Percentiles rank a stretch among this genome's conserved stretches.
Evolutionary conservation across 257 asterid species (phyloP).

Genomic region (Penstemon newberryi): DNA sequence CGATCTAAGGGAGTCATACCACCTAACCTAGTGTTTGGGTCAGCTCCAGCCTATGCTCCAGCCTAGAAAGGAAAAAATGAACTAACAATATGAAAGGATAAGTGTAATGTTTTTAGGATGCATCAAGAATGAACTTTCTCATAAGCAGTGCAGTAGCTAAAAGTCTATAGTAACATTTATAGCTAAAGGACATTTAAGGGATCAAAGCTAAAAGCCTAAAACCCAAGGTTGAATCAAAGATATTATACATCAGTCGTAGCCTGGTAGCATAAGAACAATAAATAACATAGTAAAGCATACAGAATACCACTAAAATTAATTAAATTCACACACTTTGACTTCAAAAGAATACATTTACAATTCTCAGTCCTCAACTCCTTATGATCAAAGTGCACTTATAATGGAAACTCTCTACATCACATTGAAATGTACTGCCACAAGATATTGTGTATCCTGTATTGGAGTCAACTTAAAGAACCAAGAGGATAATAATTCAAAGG

Average conservation of each 20-base stretch:
- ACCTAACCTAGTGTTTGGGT: constrained; percentile 12
- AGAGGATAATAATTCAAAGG: too few species aligned
- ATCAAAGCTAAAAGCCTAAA: neutral
- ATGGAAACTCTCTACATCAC: neutral
- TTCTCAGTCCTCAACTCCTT: neutral
- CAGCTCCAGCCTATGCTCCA: constrained; percentile 32
- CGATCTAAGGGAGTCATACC: constrained; percentile 10
- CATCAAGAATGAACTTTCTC: neutral
- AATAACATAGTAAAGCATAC: neutral
- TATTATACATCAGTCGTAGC: neutral
- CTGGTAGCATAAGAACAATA: too few species aligned
- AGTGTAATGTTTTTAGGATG: neutral
- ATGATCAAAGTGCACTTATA: neutral
- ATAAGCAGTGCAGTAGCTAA: neutral
- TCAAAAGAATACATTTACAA: neutral
- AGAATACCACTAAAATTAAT: neutral
- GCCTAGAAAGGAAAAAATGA: constrained; percentile 13
- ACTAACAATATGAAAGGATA: neutral
- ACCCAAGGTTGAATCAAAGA: neutral
- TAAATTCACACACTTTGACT: neutral
- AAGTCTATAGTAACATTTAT: neutral
- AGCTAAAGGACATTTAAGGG: neutral
- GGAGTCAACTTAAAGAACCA: too few species aligned
- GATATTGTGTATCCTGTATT: too few species aligned
- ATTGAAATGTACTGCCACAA: too few species aligned